A percentile compares a stretch with the other conserved stretches of the same genome.
Conservation (phyloP, 1,139 yeast genomes). For the Candida dubliniensis region DNA sequence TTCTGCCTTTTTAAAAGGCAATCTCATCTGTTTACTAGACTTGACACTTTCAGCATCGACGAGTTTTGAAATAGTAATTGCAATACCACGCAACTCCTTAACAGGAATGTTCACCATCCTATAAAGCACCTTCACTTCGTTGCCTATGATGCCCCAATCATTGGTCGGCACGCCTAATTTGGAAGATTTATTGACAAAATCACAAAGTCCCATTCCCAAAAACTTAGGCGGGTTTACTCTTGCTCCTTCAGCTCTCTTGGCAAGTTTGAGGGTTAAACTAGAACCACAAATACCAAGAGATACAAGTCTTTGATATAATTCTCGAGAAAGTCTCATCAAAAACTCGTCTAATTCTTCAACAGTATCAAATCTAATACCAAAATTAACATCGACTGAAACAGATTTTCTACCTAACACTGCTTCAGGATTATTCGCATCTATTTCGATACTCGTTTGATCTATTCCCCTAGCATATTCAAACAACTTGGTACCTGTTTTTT, state of each 20-base stretch:
- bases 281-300: conserved; percentile 54
- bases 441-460: conserved; percentile 59
- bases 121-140: conserved; percentile 59
- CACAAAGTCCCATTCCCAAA: conserved; percentile 84
- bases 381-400: conserved; percentile 85
- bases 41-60: conserved; percentile 35
- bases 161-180: conserved; percentile 64
- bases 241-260: conserved; percentile 63
- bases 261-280: conserved; percentile 60
- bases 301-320: conserved; percentile 54
- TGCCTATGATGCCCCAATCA: conserved; percentile 59
- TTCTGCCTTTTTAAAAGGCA: conserved; percentile 31
- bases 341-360: conserved; percentile 65
- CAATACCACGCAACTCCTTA: conserved; percentile 73
- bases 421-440: conserved; percentile 45
- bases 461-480: conserved; percentile 62
- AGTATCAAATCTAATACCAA: conserved; percentile 77
- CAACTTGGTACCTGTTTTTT: conserved; percentile 66
- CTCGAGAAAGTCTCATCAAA: conserved; percentile 56
- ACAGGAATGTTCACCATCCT: conserved; percentile 62
- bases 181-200: conserved; percentile 57
- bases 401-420: conserved; percentile 60
- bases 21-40: conserved; percentile 38
- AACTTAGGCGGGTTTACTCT: conserved; percentile 75
- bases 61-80: conserved; percentile 64